A percentile compares a stretch with the other conserved stretches of the same genome.
These are phyloP conservation scores for Nectriaceae sp. DNA, from an alignment of 2,329 filamentous ascomycete genomes.

Conservation along the genomic window DNA sequence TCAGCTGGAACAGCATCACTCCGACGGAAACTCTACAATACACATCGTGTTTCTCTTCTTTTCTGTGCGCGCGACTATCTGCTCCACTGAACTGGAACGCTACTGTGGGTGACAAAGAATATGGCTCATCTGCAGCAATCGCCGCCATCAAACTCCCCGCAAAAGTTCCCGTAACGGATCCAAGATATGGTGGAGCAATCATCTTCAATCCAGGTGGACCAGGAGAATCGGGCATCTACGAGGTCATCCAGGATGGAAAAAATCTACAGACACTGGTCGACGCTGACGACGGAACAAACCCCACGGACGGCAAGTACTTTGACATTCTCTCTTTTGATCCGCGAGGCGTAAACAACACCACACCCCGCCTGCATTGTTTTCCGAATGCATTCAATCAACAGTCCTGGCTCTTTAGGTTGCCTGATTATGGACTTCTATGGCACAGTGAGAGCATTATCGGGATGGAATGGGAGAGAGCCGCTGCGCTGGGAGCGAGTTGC, in stretches of 20 bases:
- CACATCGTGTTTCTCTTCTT: constrained; percentile 11
- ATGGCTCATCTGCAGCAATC: constrained; percentile 5
- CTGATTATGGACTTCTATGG: no score
- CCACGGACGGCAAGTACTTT: constrained; percentile 27
- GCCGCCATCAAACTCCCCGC: constrained; percentile 16
- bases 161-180: constrained; percentile 14
- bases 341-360: constrained; percentile 42
- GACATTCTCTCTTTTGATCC: constrained; percentile 45
- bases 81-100: constrained; percentile 17
- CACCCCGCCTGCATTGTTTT: constrained; percentile 23
- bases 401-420: constrained; percentile 11
- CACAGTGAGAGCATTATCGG: no score
- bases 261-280: constrained; percentile 12
- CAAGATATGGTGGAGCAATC: constrained; percentile 14
- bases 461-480: no score
- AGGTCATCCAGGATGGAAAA: constrained; percentile 10
- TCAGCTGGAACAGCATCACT: no score
- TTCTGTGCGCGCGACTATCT: constrained; percentile 14
- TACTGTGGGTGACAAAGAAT: constrained; percentile 2
- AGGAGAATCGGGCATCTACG: constrained; percentile 16
- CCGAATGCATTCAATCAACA: constrained; percentile 9
- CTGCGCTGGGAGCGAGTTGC: no score
- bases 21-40: no score
- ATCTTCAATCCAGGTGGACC: constrained; percentile 15
- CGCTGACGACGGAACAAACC: not conserved